Base-by-base conservation (phyloP, 2,329 filamentous ascomycete species). In the Colletotrichum spinosum region DNA sequence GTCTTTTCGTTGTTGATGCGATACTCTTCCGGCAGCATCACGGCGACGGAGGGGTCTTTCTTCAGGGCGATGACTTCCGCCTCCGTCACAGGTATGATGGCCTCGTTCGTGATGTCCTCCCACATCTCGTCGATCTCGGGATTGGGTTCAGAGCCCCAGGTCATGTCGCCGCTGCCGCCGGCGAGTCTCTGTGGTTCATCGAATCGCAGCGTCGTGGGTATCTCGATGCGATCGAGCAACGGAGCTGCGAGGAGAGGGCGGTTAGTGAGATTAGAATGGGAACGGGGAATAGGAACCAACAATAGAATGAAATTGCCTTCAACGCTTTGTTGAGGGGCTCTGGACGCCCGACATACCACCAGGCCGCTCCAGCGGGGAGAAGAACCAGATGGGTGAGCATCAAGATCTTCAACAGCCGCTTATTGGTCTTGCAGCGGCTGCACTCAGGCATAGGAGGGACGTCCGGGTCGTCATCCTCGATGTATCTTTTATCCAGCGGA, bases 51-150 rank as follows among this genome's bases (percentile, higher is more conserved):
- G 10, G 57, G 50, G 37, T 60, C 25, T 35, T 60, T 60, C 10
- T 35, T 54, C 50, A 60, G 15, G 10, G 41, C 37, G 11, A 55
- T 4, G 4, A 60, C 35, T 2, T 60, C 57, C 35, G 50, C 34
- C 17, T 46, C 57, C 4, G 57, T 60, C 17, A 60, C 50, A 12
- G 57, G 42, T 7, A 60, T 55, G 1, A 17, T 15, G n/a, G 57
- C 34, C n/a, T 60, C 57, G 42, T 9, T 54, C 12, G 50, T 49
- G 41, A 60, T 39, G 4, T 25, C 57, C 35, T 41, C 50, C 57
- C 57, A 60, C 57, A 60, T 60, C 50, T 49, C 25, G 50, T 60
- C 57, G 13, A 60, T 55, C 35, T 60, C 42, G 13, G 50, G 35
- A 44, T 49, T 60, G 13, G 57, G 57, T 17, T 41, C 25, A 39